Conservation (phyloP, 2,329 filamentous ascomycete genomes). For the Aspergillus versicolor region DNA sequence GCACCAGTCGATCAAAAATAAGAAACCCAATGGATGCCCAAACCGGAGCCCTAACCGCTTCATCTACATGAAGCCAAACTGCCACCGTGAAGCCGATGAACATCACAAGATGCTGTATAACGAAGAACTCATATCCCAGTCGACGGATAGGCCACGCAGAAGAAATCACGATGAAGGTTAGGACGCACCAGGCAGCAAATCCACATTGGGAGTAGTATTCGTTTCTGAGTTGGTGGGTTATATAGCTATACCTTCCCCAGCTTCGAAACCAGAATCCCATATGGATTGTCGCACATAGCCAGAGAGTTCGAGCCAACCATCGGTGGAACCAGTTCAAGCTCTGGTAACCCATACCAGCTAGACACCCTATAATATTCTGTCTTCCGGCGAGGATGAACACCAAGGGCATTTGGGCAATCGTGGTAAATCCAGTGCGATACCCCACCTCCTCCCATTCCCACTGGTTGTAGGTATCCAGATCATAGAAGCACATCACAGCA, state of each 20-base stretch:
- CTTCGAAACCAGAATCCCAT: slow-evolving; percentile 55
- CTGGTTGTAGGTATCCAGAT: slow-evolving; percentile 50
- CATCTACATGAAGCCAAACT: slow-evolving; percentile 50
- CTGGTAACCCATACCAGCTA: slow-evolving; percentile 51
- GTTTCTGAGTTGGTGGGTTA: slow-evolving; percentile 47
- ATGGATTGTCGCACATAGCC: slow-evolving; percentile 55
- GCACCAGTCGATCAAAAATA: slow-evolving; percentile 44
- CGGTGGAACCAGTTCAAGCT: slow-evolving; percentile 55
- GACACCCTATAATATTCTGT: slow-evolving; percentile 52
- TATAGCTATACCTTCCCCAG: slow-evolving; percentile 54
- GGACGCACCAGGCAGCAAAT: slow-evolving; percentile 52
- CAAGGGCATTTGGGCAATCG: slow-evolving; percentile 55
- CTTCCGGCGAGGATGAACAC: slow-evolving; percentile 57
- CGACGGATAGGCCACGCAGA: slow-evolving; percentile 51
- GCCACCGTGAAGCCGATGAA: slow-evolving; percentile 50
- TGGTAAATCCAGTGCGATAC: slow-evolving; percentile 56
- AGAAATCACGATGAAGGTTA: slow-evolving; percentile 54
- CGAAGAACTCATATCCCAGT: slow-evolving; percentile 55
- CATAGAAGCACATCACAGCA: slow-evolving; percentile 58
- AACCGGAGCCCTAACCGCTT: slow-evolving; percentile 44
- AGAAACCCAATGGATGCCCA: slow-evolving; percentile 51
- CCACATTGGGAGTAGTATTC: slow-evolving; percentile 52
- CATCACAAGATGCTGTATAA: slow-evolving; percentile 54
- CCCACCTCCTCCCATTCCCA: slow-evolving; percentile 57
- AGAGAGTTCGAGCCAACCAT: slow-evolving; percentile 52